Percentiles rank a stretch among this genome's conserved stretches.
These are phyloP conservation scores for Aspergillus pseudonomiae DNA, from an alignment of 2,329 filamentous ascomycete genomes.

Conservation along the genomic window DNA sequence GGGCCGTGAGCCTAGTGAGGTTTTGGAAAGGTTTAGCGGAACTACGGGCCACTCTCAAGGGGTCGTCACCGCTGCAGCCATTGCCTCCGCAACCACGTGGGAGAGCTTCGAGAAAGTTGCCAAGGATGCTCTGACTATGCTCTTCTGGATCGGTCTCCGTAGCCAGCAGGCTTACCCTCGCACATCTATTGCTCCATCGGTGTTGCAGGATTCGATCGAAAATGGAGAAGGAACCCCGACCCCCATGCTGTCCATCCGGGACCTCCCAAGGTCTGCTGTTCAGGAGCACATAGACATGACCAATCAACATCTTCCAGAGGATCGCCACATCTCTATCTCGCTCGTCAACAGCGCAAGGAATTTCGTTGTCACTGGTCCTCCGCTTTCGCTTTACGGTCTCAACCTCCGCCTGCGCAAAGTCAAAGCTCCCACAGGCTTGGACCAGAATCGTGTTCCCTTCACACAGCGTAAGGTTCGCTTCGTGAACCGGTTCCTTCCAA, in stretches of 20 bases:
- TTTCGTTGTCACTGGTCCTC: slow-evolving; percentile 93
- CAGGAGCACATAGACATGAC: slow-evolving; percentile 97
- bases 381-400: slow-evolving; percentile 92
- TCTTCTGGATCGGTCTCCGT: slow-evolving; percentile 98
- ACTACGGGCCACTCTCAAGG: slow-evolving; percentile 97
- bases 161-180: slow-evolving; percentile 97
- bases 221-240: slow-evolving; percentile 94
- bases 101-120: slow-evolving; percentile 83
- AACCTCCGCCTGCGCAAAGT: slow-evolving; percentile 95
- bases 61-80: slow-evolving; percentile 88
- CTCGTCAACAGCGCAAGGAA: slow-evolving; percentile 96
- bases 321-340: slow-evolving; percentile 92
- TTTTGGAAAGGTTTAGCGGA: slow-evolving; percentile 81
- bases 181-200: slow-evolving; percentile 87
- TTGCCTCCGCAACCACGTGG: slow-evolving; percentile 89
- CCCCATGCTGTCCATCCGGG: slow-evolving; percentile 96
- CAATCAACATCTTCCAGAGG: slow-evolving; percentile 90
- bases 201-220: slow-evolving; percentile 89
- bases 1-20: slow-evolving; percentile 83
- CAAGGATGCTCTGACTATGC: slow-evolving; percentile 80
- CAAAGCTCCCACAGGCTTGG: slow-evolving; percentile 94
- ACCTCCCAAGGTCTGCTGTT: slow-evolving; percentile 82
- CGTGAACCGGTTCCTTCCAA: slow-evolving; percentile 93
- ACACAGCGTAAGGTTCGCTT: slow-evolving; percentile 97
- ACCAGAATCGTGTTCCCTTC: slow-evolving; percentile 91